Percentiles rank a stretch among this genome's conserved stretches.
These are phyloP conservation scores for Schizothecium vesticola DNA, from an alignment of 495 filamentous ascomycete species.

Conservation along the genomic window DNA sequence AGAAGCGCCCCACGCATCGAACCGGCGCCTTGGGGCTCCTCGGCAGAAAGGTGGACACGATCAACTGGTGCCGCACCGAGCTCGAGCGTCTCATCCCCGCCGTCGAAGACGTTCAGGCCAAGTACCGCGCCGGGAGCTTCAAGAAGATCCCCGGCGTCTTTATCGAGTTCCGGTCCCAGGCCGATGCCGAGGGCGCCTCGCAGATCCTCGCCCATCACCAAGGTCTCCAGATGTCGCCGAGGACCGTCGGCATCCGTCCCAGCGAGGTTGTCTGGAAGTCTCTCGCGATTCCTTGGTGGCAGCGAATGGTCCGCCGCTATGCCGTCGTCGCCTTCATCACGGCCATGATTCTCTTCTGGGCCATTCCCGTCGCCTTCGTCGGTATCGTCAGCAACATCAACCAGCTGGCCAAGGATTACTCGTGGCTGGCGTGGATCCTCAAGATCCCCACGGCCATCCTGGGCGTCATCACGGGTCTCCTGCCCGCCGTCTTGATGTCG, in stretches of 20 bases:
- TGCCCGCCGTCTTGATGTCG: conserved; percentile 74
- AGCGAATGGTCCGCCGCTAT: conserved; percentile 66
- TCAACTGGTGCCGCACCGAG: conserved; percentile 84
- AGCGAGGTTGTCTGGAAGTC: conserved; percentile 86
- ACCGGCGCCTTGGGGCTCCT: conserved; percentile 67
- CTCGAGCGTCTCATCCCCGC: conserved; percentile 76
- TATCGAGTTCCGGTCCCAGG: conserved; percentile 77
- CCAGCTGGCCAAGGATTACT: conserved; percentile 51
- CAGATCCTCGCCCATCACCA: conserved; percentile 86
- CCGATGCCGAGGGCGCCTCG: conserved; percentile 78
- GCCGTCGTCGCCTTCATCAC: conserved; percentile 64
- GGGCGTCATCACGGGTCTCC: conserved; percentile 78
- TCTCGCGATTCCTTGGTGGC: conserved; percentile 83
- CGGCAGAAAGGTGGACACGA: conserved; percentile 91
- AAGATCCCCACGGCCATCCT: conserved; percentile 64
- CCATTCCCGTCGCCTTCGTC: conserved; percentile 83
- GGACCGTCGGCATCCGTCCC: conserved; percentile 80
- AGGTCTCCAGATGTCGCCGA: conserved; percentile 86
- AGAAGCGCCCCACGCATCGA: conserved; percentile 82
- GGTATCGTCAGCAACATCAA: conserved; percentile 83
- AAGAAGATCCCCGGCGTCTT: conserved; percentile 71
- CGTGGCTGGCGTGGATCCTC: conserved; percentile 70
- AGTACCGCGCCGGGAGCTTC: conserved; percentile 65
- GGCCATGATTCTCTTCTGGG: conserved; percentile 90
- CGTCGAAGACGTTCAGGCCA: conserved; percentile 68